phyloP scores from a whole-genome alignment of 2,329 filamentous ascomycete genomes.

The Anthostomella pinea region DNA sequence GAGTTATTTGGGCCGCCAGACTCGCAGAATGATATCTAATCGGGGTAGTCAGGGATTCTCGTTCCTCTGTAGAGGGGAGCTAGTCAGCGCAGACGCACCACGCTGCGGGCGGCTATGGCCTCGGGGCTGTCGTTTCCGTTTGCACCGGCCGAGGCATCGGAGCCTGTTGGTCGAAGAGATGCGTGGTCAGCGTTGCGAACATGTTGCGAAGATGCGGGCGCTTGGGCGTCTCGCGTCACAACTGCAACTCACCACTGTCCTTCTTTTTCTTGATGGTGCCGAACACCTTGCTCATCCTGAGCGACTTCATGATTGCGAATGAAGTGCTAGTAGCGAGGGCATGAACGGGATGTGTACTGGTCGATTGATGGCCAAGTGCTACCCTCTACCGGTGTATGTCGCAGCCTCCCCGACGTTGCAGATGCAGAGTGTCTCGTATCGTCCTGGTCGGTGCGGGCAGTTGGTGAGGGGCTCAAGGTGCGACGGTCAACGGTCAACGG shows the following conservation, averaged over 20 bases:
- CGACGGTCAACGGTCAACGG: too few relatives aligned
- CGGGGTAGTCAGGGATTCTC: slow-evolving; percentile 14
- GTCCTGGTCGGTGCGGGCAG: too few relatives aligned
- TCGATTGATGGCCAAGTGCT: neutral
- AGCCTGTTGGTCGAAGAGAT: too few relatives aligned
- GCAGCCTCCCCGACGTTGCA: too few relatives aligned
- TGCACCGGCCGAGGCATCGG: slow-evolving; percentile 26
- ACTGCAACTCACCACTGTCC: slow-evolving; percentile 32
- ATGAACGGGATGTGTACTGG: too few relatives aligned
- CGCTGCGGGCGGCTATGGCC: slow-evolving; percentile 60
- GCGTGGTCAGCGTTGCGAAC: too few relatives aligned
- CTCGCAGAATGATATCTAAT: slow-evolving; percentile 77
- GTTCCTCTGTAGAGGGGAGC: slow-evolving; percentile 5
- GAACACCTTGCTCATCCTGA: slow-evolving; percentile 56
- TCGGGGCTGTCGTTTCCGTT: slow-evolving; percentile 63
- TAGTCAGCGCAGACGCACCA: slow-evolving; percentile 49
- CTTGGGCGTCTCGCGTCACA: too few relatives aligned
- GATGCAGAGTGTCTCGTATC: too few relatives aligned
- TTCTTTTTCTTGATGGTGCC: slow-evolving; percentile 52
- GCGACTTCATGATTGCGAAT: slow-evolving; percentile 41
- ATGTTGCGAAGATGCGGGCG: too few relatives aligned
- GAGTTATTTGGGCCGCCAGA: slow-evolving; percentile 59
- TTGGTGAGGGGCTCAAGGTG: too few relatives aligned
- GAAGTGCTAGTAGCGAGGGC: slow-evolving; percentile 1
- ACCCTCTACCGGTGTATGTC: too few relatives aligned